Evolutionary conservation across 352 stramenopile genomes (phyloP).

Genomic region (Pythium pyrilobum): DNA sequence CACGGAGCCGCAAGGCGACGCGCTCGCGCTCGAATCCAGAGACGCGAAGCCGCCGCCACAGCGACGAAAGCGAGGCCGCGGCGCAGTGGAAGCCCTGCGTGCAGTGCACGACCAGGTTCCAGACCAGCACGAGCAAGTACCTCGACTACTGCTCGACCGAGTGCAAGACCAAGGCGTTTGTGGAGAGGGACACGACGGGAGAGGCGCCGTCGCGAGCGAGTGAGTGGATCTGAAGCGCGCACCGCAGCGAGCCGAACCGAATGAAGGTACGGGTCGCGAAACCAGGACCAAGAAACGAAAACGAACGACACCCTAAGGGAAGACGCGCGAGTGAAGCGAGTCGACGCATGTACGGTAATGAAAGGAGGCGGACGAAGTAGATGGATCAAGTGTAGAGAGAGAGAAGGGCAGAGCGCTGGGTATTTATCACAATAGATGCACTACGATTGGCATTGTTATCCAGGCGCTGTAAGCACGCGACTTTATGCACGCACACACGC

Average conservation of each 20-base stretch:
- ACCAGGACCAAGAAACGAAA: neutral
- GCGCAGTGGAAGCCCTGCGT: constrained; percentile 10
- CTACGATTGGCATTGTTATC: no score
- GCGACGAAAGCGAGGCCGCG: neutral
- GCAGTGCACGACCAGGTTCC: constrained; percentile 11
- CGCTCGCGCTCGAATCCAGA: constrained; percentile 11
- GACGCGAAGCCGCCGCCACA: constrained; percentile 2
- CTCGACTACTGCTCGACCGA: constrained; percentile 24
- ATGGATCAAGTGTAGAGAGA: no score
- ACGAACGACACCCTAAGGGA: neutral
- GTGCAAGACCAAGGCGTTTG: constrained; percentile 22
- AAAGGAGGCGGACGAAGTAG: no score
- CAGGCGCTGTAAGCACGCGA: no score
- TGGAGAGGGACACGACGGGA: neutral
- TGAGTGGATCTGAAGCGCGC: constrained; percentile 17
- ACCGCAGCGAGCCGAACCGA: neutral
- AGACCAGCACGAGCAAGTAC: constrained; percentile 20
- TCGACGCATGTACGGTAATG: no score
- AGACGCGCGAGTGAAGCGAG: neutral
- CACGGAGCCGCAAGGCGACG: constrained; percentile 5
- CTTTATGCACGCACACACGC: no score
- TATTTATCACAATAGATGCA: no score
- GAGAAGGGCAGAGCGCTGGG: no score
- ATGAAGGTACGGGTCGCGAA: neutral
- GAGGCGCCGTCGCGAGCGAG: constrained; percentile 2